A percentile compares a stretch with the other conserved stretches of the same genome.
Conservation (phyloP, 495 filamentous ascomycete genomes). For the Penicillium paxilli region DNA sequence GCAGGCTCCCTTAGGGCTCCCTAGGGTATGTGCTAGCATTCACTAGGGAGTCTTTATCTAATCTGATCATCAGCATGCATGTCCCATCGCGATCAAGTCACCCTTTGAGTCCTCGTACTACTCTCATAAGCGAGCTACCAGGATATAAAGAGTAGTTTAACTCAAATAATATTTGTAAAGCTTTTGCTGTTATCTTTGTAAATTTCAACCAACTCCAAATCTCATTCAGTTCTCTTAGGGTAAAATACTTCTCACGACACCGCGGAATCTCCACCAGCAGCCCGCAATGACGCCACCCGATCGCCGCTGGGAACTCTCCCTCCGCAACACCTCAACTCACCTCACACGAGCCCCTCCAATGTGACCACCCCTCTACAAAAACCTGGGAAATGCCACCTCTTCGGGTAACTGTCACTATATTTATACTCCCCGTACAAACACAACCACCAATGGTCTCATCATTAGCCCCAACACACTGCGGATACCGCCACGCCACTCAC, state of each 20-base stretch:
- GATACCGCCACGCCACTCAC: conserved; percentile 1
- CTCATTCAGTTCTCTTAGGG: neutral
- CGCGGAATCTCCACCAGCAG: too few relatives aligned
- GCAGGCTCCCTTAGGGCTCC: neutral
- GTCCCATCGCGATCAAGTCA: neutral
- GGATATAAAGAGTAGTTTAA: neutral
- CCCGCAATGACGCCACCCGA: conserved; percentile 1
- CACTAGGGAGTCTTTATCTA: conserved; percentile 19
- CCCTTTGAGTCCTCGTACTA: too few relatives aligned
- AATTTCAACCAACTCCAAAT: too few relatives aligned
- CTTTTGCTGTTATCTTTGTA: too few relatives aligned
- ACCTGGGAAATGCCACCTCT: conserved; percentile 19
- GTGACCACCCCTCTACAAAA: neutral
- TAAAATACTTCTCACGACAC: too few relatives aligned
- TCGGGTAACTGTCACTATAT: conserved; percentile 4
- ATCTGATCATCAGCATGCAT: conserved; percentile 27
- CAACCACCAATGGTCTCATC: conserved; percentile 1
- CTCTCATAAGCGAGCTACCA: too few relatives aligned
- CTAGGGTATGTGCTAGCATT: too few relatives aligned
- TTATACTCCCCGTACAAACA: conserved; percentile 1
- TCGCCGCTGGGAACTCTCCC: neutral
- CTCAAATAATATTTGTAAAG: neutral
- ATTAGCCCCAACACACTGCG: neutral
- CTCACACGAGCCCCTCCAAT: neutral
- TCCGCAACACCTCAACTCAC: conserved; percentile 13